Evolutionary conservation across 2,329 filamentous ascomycete species (phyloP), one percentile per base, ranked within the genome.

Genomic region (Furcasterigmium sp.): DNA sequence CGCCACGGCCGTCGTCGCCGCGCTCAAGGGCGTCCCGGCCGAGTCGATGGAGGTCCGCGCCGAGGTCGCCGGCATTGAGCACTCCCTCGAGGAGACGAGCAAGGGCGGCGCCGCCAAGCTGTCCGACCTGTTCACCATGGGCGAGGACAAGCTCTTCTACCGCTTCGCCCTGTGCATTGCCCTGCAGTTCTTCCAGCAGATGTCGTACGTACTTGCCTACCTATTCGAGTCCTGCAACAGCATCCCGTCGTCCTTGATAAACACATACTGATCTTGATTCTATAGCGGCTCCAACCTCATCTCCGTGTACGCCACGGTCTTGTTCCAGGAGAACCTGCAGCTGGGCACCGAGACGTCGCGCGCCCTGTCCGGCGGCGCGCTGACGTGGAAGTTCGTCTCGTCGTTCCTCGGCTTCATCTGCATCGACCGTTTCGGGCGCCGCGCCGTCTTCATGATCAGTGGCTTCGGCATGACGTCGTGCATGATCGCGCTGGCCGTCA

Each of bases 301-400:
- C 46, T 70, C 68, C 30, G 69, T 72, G 14, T 76, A 74, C 54
- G 59, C 61, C 8, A 56, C 64, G 15, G 64, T 65, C 45, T 52
- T 67, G 35, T 67, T 67, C 54, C 55, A 66, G 48, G 50, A 62
- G 47, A 70, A 69, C 41, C 63, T 72, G 4, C 61, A 61, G 23
- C 52, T 71, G 46, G 54, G 53, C 42, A 53, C 53, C 13, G 61
- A 68, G 39, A 53, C 57, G 1, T 61, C 68, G 13, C 60, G 62
- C n/a, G 56, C 70, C 38, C 61, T 75, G 7, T 64, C 69, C 8
- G 69, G 61, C 3, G 72, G 69, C 21, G 73, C 73, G 11, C 59
- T 79, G 25, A 78, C 76, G 5, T 80, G 72, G 68, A 78, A 79
- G 53, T 76, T 76, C 52, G 51, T 76, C 17, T 72, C 69, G 25